Base-by-base conservation (phyloP, 2,329 filamentous ascomycete species). In the Mycosphaerella sp. region DNA sequence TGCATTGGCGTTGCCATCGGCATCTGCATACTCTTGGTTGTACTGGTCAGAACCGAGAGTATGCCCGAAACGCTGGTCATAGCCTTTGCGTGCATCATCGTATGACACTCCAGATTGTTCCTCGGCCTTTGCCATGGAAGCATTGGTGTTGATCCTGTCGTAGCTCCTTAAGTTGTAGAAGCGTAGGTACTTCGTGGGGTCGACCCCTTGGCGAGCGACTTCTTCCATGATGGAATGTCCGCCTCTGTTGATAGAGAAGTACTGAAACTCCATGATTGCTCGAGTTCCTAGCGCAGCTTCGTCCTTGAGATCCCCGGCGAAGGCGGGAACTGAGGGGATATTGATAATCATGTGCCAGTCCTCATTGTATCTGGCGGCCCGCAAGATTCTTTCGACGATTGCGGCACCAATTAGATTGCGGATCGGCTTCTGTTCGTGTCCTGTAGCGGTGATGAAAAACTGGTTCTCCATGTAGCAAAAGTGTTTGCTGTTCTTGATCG, bases 251-350 rank as follows among this genome's bases (percentile, higher is more conserved):
- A 93, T 93, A 48, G 82, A 86, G 65, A 82, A 78, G 72, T 93
- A 92, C 67, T 93, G 88, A 69, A 86, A 92, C 67, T 93, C 87
- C 86, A 93, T 91, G 64, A 95, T 92, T 4, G 87, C 89, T 36
- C 89, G 78, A 0, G 88, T 93, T 21, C 86, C 86, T 1, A 92
- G 75, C 7, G 85, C 83, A 21, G 81, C 84, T 49, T 91, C 85
- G 0, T 78, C 78, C 64, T 86, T 81, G 46, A 95, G 76, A 63
- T 93, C 87, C 4, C 89, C 89, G 1, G 89, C 86, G 65, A 95
- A 95, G 1, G 83, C 89, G 6, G 88, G 89, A 0, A 95, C 84
- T 1, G 87, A 81, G 0, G 88, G 88, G 71, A 93, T 93, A 55
- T 86, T 74, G 17, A 93, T 80, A 60, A 91, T 83, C 61, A 92